Conservation (phyloP, 805 yeast species). For the Hyphopichia homilentoma region DNA sequence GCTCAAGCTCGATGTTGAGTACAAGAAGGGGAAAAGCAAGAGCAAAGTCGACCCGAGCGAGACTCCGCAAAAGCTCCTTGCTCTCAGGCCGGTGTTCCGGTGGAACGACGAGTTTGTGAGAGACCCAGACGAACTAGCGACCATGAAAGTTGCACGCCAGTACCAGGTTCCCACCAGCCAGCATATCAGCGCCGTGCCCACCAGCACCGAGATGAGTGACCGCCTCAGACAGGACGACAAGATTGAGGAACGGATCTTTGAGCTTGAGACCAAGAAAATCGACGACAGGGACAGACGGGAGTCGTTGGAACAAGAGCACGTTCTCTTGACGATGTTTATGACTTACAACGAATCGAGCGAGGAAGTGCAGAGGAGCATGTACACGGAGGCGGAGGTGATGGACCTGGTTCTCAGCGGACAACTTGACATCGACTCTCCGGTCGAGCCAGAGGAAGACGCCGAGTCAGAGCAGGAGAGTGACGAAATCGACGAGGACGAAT, state of each 20-base stretch:
- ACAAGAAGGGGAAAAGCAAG: background rate
- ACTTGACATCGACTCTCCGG: constrained; percentile 4
- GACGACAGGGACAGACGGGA: constrained; percentile 11
- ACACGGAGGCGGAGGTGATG: constrained; percentile 6
- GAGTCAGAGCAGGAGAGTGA: constrained; percentile 4
- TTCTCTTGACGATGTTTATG: constrained; percentile 12
- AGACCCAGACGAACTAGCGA: constrained; percentile 1
- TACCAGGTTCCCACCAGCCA: background rate
- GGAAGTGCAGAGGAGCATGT: constrained; percentile 7
- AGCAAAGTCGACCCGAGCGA: too few species aligned
- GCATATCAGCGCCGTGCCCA: background rate
- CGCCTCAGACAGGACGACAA: background rate
- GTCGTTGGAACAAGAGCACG: constrained; percentile 15
- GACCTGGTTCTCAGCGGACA: constrained; percentile 1
- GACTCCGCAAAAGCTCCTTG: background rate
- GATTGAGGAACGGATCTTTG: constrained; percentile 3
- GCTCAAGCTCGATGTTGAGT: background rate
- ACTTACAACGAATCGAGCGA: constrained; percentile 8
- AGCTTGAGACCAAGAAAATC: constrained; percentile 7
- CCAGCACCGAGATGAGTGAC: background rate
- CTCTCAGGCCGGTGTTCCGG: background rate
- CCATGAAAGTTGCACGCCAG: too few species aligned
- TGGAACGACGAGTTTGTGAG: background rate
- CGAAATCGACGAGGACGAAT: constrained; percentile 2
- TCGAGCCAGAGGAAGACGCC: constrained; percentile 5